Evolutionary conservation across 2,329 filamentous ascomycete genomes (phyloP).

Genomic region (Monilinia fructicola): DNA sequence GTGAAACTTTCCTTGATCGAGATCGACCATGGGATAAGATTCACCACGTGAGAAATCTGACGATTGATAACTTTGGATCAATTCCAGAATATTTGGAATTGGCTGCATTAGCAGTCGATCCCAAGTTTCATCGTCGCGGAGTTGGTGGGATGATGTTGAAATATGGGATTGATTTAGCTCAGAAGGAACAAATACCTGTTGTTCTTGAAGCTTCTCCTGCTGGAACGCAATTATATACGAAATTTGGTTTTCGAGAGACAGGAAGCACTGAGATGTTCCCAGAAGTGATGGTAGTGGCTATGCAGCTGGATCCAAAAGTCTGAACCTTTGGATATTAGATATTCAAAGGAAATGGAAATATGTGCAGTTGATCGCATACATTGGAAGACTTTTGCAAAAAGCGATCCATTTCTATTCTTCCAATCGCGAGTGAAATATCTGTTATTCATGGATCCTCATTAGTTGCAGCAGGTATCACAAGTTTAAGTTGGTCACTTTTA

Average conservation of each 20-base stretch:
- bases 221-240: slow-evolving; percentile 20
- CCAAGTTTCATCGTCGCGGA: slow-evolving; percentile 18
- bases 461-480: not conserved
- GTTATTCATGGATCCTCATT: not conserved
- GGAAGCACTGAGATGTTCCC: slow-evolving; percentile 7
- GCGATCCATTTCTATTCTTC: not conserved
- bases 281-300: slow-evolving; percentile 10
- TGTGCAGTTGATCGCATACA: not conserved
- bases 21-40: slow-evolving; percentile 19
- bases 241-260: slow-evolving; percentile 11
- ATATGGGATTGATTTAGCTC: slow-evolving; percentile 17
- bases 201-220: slow-evolving; percentile 16
- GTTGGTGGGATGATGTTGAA: slow-evolving; percentile 18
- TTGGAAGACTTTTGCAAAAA: not conserved
- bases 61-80: slow-evolving; percentile 5
- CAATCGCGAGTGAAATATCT: not conserved
- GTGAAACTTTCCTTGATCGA: slow-evolving; percentile 9
- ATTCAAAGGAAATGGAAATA: not conserved
- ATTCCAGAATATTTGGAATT: slow-evolving; percentile 16
- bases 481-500: not conserved
- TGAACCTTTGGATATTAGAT: not conserved
- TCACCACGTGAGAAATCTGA: not conserved
- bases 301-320: slow-evolving; percentile 11
- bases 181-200: slow-evolving; percentile 17
- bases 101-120: slow-evolving; percentile 7